Conservation (phyloP, 495 filamentous ascomycete genomes). For the Podospora conica region DNA sequence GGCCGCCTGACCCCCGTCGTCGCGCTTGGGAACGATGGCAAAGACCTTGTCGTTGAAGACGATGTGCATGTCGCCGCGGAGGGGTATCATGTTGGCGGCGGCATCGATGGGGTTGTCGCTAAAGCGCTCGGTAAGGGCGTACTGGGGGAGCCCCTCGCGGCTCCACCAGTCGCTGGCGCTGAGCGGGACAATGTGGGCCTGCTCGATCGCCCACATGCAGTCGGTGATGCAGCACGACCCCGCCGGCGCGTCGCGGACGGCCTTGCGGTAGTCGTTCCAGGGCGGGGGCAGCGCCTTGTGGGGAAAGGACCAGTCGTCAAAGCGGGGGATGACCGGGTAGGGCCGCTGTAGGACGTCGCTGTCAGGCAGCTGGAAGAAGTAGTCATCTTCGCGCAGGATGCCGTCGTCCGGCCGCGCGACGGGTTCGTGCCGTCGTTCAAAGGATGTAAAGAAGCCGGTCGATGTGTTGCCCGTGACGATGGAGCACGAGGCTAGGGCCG, state of each 20-base stretch:
- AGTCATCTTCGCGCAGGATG: neutral
- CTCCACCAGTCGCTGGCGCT: conserved; percentile 3
- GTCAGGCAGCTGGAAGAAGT: neutral
- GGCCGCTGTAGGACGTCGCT: neutral
- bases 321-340: neutral
- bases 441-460: neutral
- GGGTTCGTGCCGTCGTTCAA: neutral
- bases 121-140: conserved; percentile 1
- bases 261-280: neutral
- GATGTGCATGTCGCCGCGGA: conserved; percentile 9
- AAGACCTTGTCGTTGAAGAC: conserved; percentile 11
- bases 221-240: neutral
- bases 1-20: neutral
- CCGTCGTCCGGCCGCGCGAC: neutral
- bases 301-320: neutral
- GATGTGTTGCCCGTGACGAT: neutral
- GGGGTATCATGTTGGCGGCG: neutral
- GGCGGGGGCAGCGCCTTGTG: neutral
- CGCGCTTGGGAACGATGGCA: conserved; percentile 9
- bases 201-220: conserved; percentile 1
- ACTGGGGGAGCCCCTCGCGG: conserved; percentile 1
- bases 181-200: conserved; percentile 5
- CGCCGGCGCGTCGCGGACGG: too few species aligned
- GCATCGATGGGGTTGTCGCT: conserved; percentile 2
- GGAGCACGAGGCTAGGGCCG: neutral